Conservation (phyloP, 495 filamentous ascomycete species). For the Xylaria nigripes region DNA sequence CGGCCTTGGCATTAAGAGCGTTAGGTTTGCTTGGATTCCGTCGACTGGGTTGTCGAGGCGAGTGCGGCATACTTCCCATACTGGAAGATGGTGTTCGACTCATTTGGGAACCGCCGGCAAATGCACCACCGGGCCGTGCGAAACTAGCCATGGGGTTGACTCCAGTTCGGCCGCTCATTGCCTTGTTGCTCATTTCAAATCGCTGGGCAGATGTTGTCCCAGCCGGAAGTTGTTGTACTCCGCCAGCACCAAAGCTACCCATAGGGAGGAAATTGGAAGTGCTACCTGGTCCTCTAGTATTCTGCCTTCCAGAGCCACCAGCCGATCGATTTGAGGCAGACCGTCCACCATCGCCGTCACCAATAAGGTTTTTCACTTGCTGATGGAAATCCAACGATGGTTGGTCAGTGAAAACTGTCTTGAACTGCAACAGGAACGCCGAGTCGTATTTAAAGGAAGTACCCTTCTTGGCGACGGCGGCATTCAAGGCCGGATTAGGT, state of each 20-base stretch:
- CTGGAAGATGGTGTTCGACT: conserved; percentile 42
- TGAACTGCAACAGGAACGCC: conserved; percentile 95
- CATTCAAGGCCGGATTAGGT: conserved; percentile 84
- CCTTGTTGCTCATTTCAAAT: conserved; percentile 42
- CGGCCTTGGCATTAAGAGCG: conserved; percentile 47
- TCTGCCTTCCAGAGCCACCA: conserved; percentile 41
- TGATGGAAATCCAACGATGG: conserved; percentile 83
- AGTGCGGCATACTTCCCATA: conserved; percentile 39
- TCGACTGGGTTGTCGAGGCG: conserved; percentile 44
- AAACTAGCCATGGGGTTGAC: conserved; percentile 54
- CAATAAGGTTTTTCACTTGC: conserved; percentile 81
- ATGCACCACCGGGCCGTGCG: conserved; percentile 46
- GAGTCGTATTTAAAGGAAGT: conserved; percentile 90
- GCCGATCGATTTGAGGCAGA: conserved; percentile 65
- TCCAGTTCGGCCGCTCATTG: conserved; percentile 34
- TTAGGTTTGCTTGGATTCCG: conserved; percentile 58
- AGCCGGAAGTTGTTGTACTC: conserved; percentile 50
- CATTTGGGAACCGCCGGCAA: conserved; percentile 47
- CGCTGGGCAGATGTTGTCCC: conserved; percentile 61
- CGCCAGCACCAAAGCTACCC: conserved; percentile 56
- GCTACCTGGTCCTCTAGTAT: conserved; percentile 37
- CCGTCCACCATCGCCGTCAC: conserved; percentile 56
- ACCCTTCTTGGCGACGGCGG: conserved; percentile 58
- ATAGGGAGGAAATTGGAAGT: conserved; percentile 43
- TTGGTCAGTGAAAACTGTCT: conserved; percentile 88